A percentile compares a stretch with the other conserved stretches of the same genome.
phyloP scores from a whole-genome alignment of 2,329 filamentous ascomycete genomes.

The Trichoderma hamatum region DNA sequence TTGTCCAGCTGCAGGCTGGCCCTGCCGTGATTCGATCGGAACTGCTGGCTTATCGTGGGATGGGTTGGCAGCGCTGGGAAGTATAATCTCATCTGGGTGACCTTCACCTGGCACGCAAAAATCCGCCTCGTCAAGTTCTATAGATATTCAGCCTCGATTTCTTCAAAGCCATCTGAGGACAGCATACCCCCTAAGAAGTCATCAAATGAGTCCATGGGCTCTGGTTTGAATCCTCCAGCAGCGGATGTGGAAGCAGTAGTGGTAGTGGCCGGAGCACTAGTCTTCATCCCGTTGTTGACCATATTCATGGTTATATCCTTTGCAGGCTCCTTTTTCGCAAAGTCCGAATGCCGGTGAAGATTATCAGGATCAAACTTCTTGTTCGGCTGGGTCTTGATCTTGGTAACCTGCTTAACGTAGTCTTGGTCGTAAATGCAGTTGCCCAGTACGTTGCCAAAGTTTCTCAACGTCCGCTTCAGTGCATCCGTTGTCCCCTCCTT shows the following conservation, averaged over 20 bases:
- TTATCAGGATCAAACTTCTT: constrained; percentile 77
- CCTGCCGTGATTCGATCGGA: constrained; percentile 31
- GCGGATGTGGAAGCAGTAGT: constrained; percentile 19
- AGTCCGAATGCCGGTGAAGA: constrained; percentile 81
- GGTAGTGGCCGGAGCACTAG: not conserved
- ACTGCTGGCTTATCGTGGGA: constrained; percentile 30
- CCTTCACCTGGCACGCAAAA: constrained; percentile 70
- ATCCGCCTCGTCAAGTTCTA: constrained; percentile 76
- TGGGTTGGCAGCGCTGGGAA: constrained; percentile 44
- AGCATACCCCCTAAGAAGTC: constrained; percentile 54
- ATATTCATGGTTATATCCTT: constrained; percentile 32
- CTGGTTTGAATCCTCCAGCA: constrained; percentile 34
- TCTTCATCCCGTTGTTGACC: not conserved
- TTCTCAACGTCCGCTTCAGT: constrained; percentile 84
- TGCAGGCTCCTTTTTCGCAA: constrained; percentile 60
- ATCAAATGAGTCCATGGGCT: constrained; percentile 52
- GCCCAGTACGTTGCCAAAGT: constrained; percentile 94
- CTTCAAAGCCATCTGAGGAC: constrained; percentile 43
- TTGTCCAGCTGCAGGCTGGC: constrained; percentile 31
- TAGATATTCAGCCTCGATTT: constrained; percentile 44
- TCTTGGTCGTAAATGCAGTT: constrained; percentile 99
- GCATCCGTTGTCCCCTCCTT: constrained; percentile 97
- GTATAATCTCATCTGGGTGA: constrained; percentile 75
- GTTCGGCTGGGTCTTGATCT: constrained; percentile 75
- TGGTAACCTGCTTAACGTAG: constrained; percentile 86